These are phyloP conservation scores for Smittium culicis DNA, from an alignment of 371 early-diverging fungal species.

Conservation along the genomic window DNA sequence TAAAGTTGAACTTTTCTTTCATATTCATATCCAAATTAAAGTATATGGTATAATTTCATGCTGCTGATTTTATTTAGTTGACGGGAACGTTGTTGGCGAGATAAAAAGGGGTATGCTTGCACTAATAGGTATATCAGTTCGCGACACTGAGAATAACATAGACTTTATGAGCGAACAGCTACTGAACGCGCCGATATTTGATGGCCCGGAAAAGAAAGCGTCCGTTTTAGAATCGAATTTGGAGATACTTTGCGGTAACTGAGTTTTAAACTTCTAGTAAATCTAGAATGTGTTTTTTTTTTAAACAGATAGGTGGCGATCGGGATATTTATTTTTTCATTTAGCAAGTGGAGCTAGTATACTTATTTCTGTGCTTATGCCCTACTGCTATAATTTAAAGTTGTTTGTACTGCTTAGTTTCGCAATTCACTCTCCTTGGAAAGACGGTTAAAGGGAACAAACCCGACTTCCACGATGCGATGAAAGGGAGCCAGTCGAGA, in stretches of 20 bases:
- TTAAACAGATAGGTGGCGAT: too few relatives aligned
- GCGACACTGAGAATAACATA: constrained; percentile 57
- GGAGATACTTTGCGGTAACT: constrained; percentile 59
- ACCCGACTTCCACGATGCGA: constrained; percentile 78
- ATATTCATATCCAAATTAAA: too few relatives aligned
- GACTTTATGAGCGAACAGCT: constrained; percentile 50
- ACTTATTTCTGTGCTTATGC: too few relatives aligned
- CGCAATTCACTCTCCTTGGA: background rate
- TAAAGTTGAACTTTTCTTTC: too few relatives aligned
- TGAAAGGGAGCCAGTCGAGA: constrained; percentile 52
- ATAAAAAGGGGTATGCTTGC: constrained; percentile 63
- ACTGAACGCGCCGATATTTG: constrained; percentile 58
- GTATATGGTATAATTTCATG: background rate
- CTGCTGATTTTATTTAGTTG: background rate
- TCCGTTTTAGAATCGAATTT: constrained; percentile 52
- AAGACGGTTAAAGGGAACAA: constrained; percentile 34
- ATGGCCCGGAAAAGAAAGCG: constrained; percentile 37
- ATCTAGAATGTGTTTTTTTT: too few relatives aligned
- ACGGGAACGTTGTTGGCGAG: constrained; percentile 34
- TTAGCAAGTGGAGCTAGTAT: too few relatives aligned
- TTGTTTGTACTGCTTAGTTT: constrained; percentile 1
- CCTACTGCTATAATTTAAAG: background rate
- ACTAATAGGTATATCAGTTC: constrained; percentile 53
- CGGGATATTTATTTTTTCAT: too few relatives aligned
- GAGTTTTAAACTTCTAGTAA: too few relatives aligned